phyloP scores from a whole-genome alignment of 129 eudicot genomes.

The Flaveria bidentis region DNA sequence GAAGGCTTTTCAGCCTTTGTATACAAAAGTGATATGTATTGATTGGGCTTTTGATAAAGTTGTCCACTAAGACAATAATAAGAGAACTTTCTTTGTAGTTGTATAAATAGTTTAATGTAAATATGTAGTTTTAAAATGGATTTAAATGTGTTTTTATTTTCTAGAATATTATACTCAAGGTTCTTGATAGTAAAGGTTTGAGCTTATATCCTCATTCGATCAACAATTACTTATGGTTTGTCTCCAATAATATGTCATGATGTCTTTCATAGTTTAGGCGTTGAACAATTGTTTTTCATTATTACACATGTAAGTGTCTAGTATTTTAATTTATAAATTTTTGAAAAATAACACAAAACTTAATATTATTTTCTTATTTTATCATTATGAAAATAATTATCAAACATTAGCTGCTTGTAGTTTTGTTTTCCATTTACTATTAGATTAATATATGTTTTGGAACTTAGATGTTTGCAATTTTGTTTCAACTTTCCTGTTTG shows the following conservation, averaged over 20 bases:
- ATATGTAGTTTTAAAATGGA: background rate
- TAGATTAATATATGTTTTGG: too few relatives aligned
- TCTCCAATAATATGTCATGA: background rate
- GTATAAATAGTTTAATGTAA: background rate
- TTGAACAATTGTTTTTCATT: background rate
- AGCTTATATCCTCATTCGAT: background rate
- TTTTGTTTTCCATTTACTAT: too few relatives aligned
- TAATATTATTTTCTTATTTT: background rate
- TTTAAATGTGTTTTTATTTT: background rate
- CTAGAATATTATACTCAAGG: background rate
- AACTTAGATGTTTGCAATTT: too few relatives aligned
- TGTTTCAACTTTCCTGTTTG: too few relatives aligned
- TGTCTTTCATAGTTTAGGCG: background rate
- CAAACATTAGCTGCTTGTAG: background rate
- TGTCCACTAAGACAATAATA: conserved; percentile 23
- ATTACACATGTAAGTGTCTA: background rate
- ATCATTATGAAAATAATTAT: background rate
- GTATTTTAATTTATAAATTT: too few relatives aligned
- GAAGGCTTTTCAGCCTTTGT: conserved; percentile 24
- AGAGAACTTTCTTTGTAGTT: conserved; percentile 23
- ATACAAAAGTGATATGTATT: conserved; percentile 30
- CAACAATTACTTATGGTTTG: background rate
- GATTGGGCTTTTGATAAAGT: conserved; percentile 25
- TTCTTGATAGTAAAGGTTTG: background rate
- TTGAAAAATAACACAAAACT: too few relatives aligned